phyloP scores from a whole-genome alignment of 331 rosid genomes.

The Erythrophleum ivorense region DNA sequence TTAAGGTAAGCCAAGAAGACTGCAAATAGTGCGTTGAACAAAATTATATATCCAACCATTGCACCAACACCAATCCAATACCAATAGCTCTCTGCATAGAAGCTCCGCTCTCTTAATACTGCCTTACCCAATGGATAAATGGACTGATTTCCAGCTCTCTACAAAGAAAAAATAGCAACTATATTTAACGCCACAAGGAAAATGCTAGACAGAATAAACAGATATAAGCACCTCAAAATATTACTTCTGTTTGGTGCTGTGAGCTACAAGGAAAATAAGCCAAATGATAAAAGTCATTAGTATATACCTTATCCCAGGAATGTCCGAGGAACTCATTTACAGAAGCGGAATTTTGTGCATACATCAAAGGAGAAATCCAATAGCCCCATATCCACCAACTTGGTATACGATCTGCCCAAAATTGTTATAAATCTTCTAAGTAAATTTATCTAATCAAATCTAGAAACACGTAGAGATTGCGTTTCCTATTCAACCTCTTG shows the following conservation, averaged over 20 bases:
- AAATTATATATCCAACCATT: slow-evolving; percentile 84
- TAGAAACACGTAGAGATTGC: slow-evolving; percentile 38
- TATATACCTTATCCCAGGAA: slow-evolving; percentile 91
- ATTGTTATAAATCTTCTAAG: slow-evolving; percentile 33
- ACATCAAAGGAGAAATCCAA: slow-evolving; percentile 99
- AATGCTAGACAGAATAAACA: slow-evolving; percentile 21
- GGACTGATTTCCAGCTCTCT: slow-evolving; percentile 66
- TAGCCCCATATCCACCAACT: slow-evolving; percentile 99
- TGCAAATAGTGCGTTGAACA: slow-evolving; percentile 84
- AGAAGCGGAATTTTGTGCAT: slow-evolving; percentile 93
- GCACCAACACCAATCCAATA: slow-evolving; percentile 99
- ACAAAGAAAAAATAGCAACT: slow-evolving; percentile 33
- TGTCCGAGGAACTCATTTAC: slow-evolving; percentile 96
- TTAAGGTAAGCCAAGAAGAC: slow-evolving; percentile 88
- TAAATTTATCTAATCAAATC: slow-evolving; percentile 32
- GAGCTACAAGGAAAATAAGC: neutral
- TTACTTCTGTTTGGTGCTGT: neutral
- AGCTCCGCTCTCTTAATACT: slow-evolving; percentile 68
- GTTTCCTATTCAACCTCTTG: slow-evolving; percentile 66
- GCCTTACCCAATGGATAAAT: slow-evolving; percentile 70
- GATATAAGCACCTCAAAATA: slow-evolving; percentile 15
- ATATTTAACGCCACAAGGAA: slow-evolving; percentile 32
- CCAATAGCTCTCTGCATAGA: slow-evolving; percentile 88
- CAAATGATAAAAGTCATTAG: slow-evolving; percentile 16
- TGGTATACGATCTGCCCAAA: slow-evolving; percentile 74